Base-by-base conservation (phyloP, 2,329 filamentous ascomycete genomes). In the Penicillium sp. region DNA sequence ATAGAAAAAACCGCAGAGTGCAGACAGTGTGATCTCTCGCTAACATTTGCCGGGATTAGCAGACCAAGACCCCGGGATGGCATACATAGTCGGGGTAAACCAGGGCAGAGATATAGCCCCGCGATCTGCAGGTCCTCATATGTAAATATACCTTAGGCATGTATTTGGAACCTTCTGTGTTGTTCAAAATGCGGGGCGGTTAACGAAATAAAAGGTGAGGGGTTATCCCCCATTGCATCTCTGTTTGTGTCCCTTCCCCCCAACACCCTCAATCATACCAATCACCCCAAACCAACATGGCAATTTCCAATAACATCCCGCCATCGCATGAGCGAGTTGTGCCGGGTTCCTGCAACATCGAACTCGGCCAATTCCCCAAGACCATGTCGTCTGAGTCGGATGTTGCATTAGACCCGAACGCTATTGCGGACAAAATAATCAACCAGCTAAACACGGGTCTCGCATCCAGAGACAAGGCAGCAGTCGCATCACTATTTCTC, bases 281-380 rank as follows among this genome's bases (percentile, higher is more conserved):
- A 3, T 4, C 19, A 42, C 13, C 6, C 7, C 7, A 35, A 24
- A 10, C 7, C 26, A 45, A 19, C 13, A 50, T 46, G 48, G n/a
- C 15, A 26, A 26, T 9, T 2, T 4, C 22, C 22, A 33, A 19
- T 29, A 28, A 40, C 2, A 2, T 24, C 17, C 5, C 17, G 6
- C 57, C 56, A 6, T 75, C 74, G 1, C 67, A 68, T 52, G 64
- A 75, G 39, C 69, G 74, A 19, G 64, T 72, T 37, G 71, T 72
- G 57, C 73, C 76, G 0, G 81, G 80, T 45, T 83, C 79, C 0
- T 62, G 76, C 61, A 81, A 82, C 59, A 71, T 73, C 19, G 66
- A 71, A 1, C 53, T 75, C 1, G 69, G 68, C 21, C 54, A 61
- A 47, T 75, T 74, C 64, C 75, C 75, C 4, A 50, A 56, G 43